Percentiles rank a stretch among this genome's conserved stretches.
phyloP scores from a whole-genome alignment of 2,329 filamentous ascomycete genomes.

The Fusarium abutilonis region DNA sequence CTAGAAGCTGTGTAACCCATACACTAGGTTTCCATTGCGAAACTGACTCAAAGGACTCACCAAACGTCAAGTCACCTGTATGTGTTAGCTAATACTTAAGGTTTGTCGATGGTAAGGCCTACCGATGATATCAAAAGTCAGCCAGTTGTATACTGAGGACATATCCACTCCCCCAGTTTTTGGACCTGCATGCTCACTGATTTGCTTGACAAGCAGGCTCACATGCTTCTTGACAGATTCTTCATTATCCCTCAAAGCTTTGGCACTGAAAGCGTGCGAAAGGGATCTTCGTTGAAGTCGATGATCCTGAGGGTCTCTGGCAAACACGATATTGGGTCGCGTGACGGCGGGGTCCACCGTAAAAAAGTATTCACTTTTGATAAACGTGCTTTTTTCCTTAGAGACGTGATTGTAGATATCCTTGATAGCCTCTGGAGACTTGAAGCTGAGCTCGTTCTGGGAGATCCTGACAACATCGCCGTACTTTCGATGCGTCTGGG shows the following conservation, averaged over 20 bases:
- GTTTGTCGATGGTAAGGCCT: fast-evolving
- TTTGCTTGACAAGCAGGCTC: constrained; percentile 2
- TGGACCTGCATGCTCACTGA: constrained; percentile 3
- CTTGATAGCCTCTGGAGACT: constrained; percentile 15
- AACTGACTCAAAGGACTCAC: constrained; percentile 28
- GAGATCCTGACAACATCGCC: constrained; percentile 35
- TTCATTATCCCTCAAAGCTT: constrained; percentile 17
- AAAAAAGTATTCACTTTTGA: constrained; percentile 24
- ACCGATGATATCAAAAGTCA: constrained; percentile 34
- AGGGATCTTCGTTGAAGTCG: constrained; percentile 17
- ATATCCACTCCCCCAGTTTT: constrained; percentile 1
- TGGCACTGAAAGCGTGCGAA: constrained; percentile 22
- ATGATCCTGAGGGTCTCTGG: constrained; percentile 18
- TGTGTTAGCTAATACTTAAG: fast-evolving
- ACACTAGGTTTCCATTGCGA: constrained; percentile 2
- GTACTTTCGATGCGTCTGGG: constrained; percentile 20
- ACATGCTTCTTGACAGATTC: constrained; percentile 4
- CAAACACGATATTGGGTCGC: constrained; percentile 9
- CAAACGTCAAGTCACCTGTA: constrained; percentile 22
- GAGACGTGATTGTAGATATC: constrained; percentile 35
- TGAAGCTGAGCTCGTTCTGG: constrained; percentile 33
- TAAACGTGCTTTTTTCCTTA: constrained; percentile 13
- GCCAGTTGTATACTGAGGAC: constrained; percentile 15
- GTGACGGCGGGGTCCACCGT: neutral
- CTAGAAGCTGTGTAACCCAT: constrained; percentile 16